phyloP scores from a whole-genome alignment of 2,329 filamentous ascomycete species.

The Penicillium sp. region DNA sequence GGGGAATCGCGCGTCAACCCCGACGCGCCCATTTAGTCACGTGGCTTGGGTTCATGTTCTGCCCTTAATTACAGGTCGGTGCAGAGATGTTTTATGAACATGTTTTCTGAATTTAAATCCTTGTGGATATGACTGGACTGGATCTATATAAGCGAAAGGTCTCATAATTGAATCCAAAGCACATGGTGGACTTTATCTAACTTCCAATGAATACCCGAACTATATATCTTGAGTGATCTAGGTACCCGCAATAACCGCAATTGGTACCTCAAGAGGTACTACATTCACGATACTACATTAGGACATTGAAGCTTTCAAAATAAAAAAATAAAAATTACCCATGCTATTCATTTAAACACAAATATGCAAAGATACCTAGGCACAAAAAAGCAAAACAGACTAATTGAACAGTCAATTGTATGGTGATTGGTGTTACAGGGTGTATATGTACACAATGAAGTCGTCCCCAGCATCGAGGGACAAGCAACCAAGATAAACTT shows the following conservation, averaged over 20 bases:
- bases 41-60: constrained; percentile 12
- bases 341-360: no score
- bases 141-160: not conserved
- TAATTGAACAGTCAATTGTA: not conserved
- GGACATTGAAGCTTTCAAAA: no score
- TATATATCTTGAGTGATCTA: no score
- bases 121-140: not conserved
- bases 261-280: no score
- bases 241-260: no score
- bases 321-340: no score
- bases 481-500: not conserved
- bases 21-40: constrained; percentile 30
- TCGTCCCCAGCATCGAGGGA: not conserved
- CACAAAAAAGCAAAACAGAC: not conserved
- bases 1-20: constrained; percentile 21
- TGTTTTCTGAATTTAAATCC: not conserved
- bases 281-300: no score
- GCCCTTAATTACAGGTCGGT: not conserved
- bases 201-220: no score
- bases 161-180: no score
- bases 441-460: constrained; percentile 5
- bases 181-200: no score
- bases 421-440: constrained; percentile 1
- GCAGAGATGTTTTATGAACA: not conserved
- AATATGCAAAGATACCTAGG: not conserved